These are phyloP conservation scores for Pestalotiopsis sp. DNA, from an alignment of 2,329 filamentous ascomycete genomes.

Conservation along the genomic window DNA sequence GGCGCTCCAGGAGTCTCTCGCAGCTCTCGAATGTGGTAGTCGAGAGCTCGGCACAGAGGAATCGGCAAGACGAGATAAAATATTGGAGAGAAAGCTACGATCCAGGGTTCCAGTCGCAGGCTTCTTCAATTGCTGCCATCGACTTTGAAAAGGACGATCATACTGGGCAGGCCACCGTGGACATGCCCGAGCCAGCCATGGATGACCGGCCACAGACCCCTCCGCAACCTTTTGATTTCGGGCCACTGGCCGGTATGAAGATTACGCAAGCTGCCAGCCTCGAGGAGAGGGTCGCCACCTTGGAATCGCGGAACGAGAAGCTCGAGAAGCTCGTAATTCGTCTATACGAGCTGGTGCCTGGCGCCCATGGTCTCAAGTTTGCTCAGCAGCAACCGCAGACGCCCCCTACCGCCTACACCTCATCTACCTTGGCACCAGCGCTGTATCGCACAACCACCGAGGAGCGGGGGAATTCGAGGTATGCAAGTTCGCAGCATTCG, in stretches of 20 bases:
- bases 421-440: constrained; percentile 30
- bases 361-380: constrained; percentile 37
- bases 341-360: constrained; percentile 49
- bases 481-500: constrained; percentile 42
- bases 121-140: constrained; percentile 40
- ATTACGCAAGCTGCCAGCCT: constrained; percentile 58
- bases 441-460: constrained; percentile 31
- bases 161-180: constrained; percentile 29
- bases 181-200: constrained; percentile 33
- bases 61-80: constrained; percentile 65
- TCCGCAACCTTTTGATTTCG: constrained; percentile 59
- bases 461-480: constrained; percentile 28
- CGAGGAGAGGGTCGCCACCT: constrained; percentile 52
- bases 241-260: constrained; percentile 54
- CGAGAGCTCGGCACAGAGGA: constrained; percentile 40
- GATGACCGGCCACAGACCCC: constrained; percentile 38
- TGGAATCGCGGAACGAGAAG: constrained; percentile 55
- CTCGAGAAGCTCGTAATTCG: constrained; percentile 56
- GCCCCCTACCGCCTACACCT: constrained; percentile 27
- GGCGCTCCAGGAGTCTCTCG: constrained; percentile 63
- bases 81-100: constrained; percentile 67
- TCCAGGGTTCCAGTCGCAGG: constrained; percentile 51
- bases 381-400: constrained; percentile 25
- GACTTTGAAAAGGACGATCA: constrained; percentile 36
- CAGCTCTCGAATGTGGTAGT: constrained; percentile 42